phyloP scores from a whole-genome alignment of 305 asterid species.

The Fraxinus paxiana region DNA sequence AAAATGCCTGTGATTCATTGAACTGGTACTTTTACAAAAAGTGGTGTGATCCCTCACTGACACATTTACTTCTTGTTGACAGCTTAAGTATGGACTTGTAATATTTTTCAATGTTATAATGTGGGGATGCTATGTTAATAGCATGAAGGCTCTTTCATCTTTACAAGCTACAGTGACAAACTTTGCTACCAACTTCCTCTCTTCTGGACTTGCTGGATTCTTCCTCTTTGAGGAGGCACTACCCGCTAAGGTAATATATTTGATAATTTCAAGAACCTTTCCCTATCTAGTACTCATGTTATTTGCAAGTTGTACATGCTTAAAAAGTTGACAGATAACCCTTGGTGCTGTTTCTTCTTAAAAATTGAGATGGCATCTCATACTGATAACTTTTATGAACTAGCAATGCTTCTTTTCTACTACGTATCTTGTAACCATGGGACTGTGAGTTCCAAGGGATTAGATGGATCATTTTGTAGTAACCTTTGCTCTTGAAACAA shows the following conservation, averaged over 20 bases:
- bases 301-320: background rate
- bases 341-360: background rate
- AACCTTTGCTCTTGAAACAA: background rate
- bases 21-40: background rate
- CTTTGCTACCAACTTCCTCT: constrained; percentile 77
- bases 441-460: background rate
- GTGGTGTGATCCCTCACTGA: constrained; percentile 13
- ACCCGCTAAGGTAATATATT: constrained; percentile 50
- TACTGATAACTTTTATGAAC: background rate
- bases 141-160: constrained; percentile 80
- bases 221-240: constrained; percentile 66
- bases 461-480: background rate
- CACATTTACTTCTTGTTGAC: constrained; percentile 18
- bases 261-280: background rate
- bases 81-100: constrained; percentile 68
- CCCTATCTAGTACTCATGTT: background rate
- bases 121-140: constrained; percentile 96
- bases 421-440: background rate
- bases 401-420: background rate
- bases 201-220: constrained; percentile 81
- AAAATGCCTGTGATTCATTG: background rate
- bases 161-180: constrained; percentile 90
- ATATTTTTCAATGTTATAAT: constrained; percentile 60
- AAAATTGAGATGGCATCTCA: background rate
- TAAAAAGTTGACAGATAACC: background rate